Percentiles rank a stretch among this genome's conserved stretches.
Conservation (phyloP, 2,329 filamentous ascomycete species). For the Periconia macrospinosa region DNA sequence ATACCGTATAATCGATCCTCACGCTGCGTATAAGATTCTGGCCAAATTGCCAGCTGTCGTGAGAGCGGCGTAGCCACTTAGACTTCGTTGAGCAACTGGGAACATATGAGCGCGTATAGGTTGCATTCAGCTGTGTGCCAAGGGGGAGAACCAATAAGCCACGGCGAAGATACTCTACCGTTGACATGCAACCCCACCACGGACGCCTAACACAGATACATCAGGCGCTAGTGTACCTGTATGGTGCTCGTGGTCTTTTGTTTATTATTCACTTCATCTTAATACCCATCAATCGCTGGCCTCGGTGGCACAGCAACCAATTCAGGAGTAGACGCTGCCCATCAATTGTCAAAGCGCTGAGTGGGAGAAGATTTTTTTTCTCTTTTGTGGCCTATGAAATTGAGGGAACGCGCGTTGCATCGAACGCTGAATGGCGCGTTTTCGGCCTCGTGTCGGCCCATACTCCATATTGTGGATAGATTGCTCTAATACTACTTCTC, state of each 20-base stretch:
- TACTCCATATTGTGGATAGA: not conserved
- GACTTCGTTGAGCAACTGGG: too few relatives aligned
- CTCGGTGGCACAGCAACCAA: too few relatives aligned
- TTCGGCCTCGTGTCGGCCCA: not conserved
- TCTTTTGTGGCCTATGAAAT: too few relatives aligned
- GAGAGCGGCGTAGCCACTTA: too few relatives aligned
- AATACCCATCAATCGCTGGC: not conserved
- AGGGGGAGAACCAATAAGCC: not conserved
- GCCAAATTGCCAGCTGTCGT: too few relatives aligned
- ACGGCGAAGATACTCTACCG: not conserved
- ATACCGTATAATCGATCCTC: too few relatives aligned
- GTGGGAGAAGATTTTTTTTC: too few relatives aligned
- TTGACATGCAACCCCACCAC: not conserved
- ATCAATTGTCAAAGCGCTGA: too few relatives aligned
- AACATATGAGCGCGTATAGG: not conserved
- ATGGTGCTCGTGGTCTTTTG: not conserved
- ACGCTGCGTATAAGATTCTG: too few relatives aligned
- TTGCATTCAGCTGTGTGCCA: not conserved
- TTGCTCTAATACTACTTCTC: not conserved
- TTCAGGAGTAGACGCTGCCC: too few relatives aligned
- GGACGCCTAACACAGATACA: not conserved
- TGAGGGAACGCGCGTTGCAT: too few relatives aligned
- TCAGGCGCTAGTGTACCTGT: not conserved
- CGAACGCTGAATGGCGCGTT: not conserved
- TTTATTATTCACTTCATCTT: not conserved